Base-by-base conservation (phyloP, 305 asterid genomes). In the Solanum hybrid region DNA sequence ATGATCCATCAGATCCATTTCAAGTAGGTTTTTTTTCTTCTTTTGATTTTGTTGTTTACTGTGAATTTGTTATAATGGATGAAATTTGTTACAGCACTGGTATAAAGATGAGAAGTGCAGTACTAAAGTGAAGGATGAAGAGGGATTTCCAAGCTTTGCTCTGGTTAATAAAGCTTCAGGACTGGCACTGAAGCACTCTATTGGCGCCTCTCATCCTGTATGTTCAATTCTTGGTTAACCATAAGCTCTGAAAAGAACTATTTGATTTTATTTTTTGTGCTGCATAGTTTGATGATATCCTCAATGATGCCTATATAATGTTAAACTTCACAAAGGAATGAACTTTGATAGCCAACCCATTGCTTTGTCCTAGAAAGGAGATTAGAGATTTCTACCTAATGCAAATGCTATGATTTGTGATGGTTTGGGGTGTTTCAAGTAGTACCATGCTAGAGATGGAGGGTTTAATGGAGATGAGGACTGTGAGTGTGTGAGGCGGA, bases 131-230 rank as follows among this genome's bases (percentile, higher is more conserved):
- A 97, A 96, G 93, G 99, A 97, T 88, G 98, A 93, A 91, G 94
- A 96, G 83, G 98, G 99, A 7, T 93, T 92, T 78, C 98, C 99
- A 12, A 92, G 98, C 91, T 97, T 97, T 91, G 96, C 99, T 34
- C 90, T 97, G 92, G 89, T 96, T 87, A 97, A 97, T 90, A 96
- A 95, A 91, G 98, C 95, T 14, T 93, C 99, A 61, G 96, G 98
- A 34, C 93, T 93, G 91, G 98, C 98, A 89, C 32, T 97, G 84
- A 95, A 96, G 91, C 98, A 97, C 92, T 91, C 98, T 27, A 24
- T 86, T 77, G 97, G 95, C 41, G 94, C 96, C 83, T 88, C 93
- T 75, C 93, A 96, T 17, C 96, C 98, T 9, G 90, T 89, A 89
- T 89, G 90, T 84, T 51, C 31, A 10, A 32, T 51, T 51, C 27